Conservation (phyloP, 306 rosid genomes). For the Crotalaria pallida region DNA sequence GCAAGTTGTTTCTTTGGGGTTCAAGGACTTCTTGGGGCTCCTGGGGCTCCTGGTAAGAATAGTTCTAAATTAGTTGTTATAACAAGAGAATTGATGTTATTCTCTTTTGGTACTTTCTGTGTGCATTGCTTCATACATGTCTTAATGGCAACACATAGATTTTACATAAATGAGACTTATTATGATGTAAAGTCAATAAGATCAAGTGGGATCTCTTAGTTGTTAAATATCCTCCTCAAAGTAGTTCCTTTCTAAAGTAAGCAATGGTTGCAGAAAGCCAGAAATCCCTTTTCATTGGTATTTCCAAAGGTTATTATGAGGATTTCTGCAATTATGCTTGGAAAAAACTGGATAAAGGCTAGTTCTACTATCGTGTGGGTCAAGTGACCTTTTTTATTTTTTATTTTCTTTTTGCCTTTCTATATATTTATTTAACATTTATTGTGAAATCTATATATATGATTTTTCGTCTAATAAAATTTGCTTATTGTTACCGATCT, state of each 20-base stretch:
- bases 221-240: background rate
- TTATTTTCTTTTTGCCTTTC: background rate
- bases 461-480: background rate
- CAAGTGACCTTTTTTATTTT: background rate
- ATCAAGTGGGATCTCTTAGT: constrained; percentile 1
- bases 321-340: background rate
- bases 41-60: constrained; percentile 51
- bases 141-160: constrained; percentile 3
- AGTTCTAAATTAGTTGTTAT: background rate
- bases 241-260: background rate
- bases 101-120: background rate
- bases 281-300: background rate
- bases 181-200: constrained; percentile 7
- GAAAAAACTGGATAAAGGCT: constrained; percentile 4
- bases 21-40: constrained; percentile 56
- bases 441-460: background rate
- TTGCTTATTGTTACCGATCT: background rate
- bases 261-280: background rate
- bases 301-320: background rate
- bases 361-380: background rate
- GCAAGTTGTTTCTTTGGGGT: constrained; percentile 93
- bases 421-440: background rate
- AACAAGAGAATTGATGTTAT: background rate
- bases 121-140: background rate
- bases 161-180: background rate